Evolutionary conservation across 768 basidiomycete species (phyloP).

Genomic region (Xerocomus spinulosus): DNA sequence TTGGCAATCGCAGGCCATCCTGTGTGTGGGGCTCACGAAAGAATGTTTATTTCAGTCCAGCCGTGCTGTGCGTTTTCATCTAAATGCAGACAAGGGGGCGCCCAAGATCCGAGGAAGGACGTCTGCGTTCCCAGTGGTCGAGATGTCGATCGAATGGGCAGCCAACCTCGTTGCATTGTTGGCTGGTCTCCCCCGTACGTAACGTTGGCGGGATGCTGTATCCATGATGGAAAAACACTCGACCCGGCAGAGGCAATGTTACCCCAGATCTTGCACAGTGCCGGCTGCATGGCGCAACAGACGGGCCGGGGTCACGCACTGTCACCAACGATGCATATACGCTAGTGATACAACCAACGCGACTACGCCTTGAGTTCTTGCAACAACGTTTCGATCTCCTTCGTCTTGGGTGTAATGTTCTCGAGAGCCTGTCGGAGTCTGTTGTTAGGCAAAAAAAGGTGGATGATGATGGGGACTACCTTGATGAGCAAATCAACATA

Average conservation of each 20-base stretch:
- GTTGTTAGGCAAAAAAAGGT: neutral
- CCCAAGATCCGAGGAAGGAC: conserved; percentile 27
- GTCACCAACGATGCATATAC: neutral
- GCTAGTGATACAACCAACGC: conserved; percentile 1
- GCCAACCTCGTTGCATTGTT: conserved; percentile 15
- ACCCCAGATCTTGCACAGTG: neutral
- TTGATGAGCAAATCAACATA: conserved; percentile 75
- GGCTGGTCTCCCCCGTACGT: neutral
- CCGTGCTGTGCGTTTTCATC: conserved; percentile 27
- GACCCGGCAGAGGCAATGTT: neutral
- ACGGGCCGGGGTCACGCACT: too few relatives aligned
- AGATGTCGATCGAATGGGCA: too few relatives aligned
- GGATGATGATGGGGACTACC: conserved; percentile 43
- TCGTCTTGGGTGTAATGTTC: conserved; percentile 36
- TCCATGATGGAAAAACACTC: conserved; percentile 1
- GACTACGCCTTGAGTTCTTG: conserved; percentile 53
- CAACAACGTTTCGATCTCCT: conserved; percentile 52
- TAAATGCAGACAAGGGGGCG: too few relatives aligned
- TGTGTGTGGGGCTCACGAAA: conserved; percentile 16
- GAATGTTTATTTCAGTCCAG: conserved; percentile 16
- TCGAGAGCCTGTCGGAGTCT: conserved; percentile 50
- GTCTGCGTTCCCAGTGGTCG: too few relatives aligned
- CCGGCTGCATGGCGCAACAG: too few relatives aligned
- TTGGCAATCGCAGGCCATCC: conserved; percentile 12
- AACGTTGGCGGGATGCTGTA: conserved; percentile 19